Base-by-base conservation (phyloP, 345 rosid species). In the Hypericum androsaemum region DNA sequence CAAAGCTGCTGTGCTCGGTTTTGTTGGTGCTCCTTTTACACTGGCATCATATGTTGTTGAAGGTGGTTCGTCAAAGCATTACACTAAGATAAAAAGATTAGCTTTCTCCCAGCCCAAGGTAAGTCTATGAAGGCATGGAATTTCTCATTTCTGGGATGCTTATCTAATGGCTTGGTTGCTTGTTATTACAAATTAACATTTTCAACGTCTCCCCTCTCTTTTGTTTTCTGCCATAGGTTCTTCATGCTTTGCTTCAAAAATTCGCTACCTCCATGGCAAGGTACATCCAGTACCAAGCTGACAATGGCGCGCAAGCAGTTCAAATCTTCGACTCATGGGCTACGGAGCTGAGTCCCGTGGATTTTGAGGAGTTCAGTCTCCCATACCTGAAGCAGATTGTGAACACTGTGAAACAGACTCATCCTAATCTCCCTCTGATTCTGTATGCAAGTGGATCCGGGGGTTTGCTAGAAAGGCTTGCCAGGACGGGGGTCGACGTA, bases 21-120 rank as follows among this genome's bases (percentile, higher is more conserved):
- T 92, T 53, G 95, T 88, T 28, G 98, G 98, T 9, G 98, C 98
- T 69, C 97, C 98, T 49, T 92, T 92, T 65, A 92, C 97, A n/a
- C 80, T 92, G 43, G 95, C 97, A 11, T 92, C 98, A 0, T 92
- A 92, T 57, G 84, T 79, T 7, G 89, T 92, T 39, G 95, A 92
- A 74, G 98, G 97, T 52, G 95, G 95, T 64, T 92, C 98, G 16
- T 92, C 97, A 49, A 88, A 88, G 73, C 82, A 92, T 79, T 92
- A 88, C 67, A 47, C 80, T 46, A 81, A 85, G 56, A 88, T 92
- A 28, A 85, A 92, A 64, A 78, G 51, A 78, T 63, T 88, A 54
- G 98, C 97, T 17, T 92, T 92, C 62, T 88, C 97, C 50, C 82
- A 92, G 70, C 97, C 98, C 46, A 74, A 83, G 90, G 98, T 85